These are phyloP conservation scores for Rhodosporidiobolus odoratus DNA, from an alignment of 768 basidiomycete species.

Conservation along the genomic window DNA sequence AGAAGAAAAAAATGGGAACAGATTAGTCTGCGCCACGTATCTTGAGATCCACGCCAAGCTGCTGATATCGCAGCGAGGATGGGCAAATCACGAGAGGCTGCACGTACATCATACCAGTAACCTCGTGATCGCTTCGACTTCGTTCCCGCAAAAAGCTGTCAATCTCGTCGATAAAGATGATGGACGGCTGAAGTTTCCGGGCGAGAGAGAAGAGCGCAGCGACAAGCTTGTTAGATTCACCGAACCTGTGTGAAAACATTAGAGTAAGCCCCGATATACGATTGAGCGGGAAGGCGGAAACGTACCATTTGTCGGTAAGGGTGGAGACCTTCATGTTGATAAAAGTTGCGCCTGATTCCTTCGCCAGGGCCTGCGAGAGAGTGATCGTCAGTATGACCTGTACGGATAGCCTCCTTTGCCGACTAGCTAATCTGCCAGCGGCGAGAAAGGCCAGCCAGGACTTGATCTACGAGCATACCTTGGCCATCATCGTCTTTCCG, in stretches of 20 bases:
- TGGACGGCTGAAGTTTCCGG: conserved; percentile 83
- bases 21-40: no score
- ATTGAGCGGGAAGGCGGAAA: neutral
- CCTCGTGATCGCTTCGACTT: conserved; percentile 85
- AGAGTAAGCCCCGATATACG: neutral
- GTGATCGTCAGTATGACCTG: no score
- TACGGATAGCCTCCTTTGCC: no score
- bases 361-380: conserved; percentile 71
- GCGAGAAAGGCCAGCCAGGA: neutral
- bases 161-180: conserved; percentile 99
- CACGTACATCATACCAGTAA: conserved; percentile 73
- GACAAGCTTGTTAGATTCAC: conserved; percentile 90
- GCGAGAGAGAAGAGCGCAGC: conserved; percentile 90
- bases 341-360: conserved; percentile 94
- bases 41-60: no score
- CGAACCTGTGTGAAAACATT: conserved; percentile 57
- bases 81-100: neutral
- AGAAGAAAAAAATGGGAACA: neutral
- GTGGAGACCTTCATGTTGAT: conserved; percentile 77
- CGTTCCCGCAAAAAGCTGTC: conserved; percentile 89
- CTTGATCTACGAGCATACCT: conserved; percentile 44
- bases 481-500: conserved; percentile 99
- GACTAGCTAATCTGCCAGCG: neutral
- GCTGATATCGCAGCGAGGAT: neutral
- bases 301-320: conserved; percentile 58